Conservation (phyloP, 75 land plant genomes). For the Cryptomeria japonica region DNA sequence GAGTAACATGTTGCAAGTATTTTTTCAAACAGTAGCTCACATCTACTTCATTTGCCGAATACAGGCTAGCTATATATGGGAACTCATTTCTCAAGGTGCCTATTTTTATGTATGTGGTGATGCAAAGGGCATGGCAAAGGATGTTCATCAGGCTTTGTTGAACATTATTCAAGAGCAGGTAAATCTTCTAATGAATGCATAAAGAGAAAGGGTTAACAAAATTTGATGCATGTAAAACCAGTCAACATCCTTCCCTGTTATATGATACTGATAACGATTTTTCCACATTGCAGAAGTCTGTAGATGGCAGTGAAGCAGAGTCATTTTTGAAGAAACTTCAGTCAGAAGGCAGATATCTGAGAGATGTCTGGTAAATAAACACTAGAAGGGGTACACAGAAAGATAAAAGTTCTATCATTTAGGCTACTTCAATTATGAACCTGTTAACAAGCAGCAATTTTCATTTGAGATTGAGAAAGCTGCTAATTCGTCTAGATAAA, state of each 20-base stretch:
- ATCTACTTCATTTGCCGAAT: background rate
- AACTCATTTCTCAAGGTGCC: slow-evolving; percentile 68
- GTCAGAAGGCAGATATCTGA: slow-evolving; percentile 41
- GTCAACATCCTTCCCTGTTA: background rate
- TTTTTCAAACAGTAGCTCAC: background rate
- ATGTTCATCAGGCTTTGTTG: slow-evolving; percentile 86
- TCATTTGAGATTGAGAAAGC: too few relatives aligned
- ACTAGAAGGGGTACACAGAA: too few relatives aligned
- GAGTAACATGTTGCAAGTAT: background rate
- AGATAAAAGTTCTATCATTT: too few relatives aligned
- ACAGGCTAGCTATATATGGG: slow-evolving; percentile 87
- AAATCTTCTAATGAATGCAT: background rate
- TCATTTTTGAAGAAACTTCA: slow-evolving; percentile 48
- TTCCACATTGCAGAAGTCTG: slow-evolving; percentile 19
- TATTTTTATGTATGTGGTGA: slow-evolving; percentile 98
- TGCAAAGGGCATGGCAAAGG: slow-evolving; percentile 97
- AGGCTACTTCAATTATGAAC: too few relatives aligned
- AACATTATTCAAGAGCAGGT: slow-evolving; percentile 88
- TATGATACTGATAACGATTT: background rate
- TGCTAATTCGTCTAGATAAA: too few relatives aligned
- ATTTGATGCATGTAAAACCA: background rate
- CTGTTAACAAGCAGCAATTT: too few relatives aligned
- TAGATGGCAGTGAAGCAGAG: slow-evolving; percentile 48
- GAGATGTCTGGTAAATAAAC: too few relatives aligned
- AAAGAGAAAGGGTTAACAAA: background rate